These are phyloP conservation scores for Amniculicola lignicola DNA, from an alignment of 495 filamentous ascomycete species.

Conservation along the genomic window DNA sequence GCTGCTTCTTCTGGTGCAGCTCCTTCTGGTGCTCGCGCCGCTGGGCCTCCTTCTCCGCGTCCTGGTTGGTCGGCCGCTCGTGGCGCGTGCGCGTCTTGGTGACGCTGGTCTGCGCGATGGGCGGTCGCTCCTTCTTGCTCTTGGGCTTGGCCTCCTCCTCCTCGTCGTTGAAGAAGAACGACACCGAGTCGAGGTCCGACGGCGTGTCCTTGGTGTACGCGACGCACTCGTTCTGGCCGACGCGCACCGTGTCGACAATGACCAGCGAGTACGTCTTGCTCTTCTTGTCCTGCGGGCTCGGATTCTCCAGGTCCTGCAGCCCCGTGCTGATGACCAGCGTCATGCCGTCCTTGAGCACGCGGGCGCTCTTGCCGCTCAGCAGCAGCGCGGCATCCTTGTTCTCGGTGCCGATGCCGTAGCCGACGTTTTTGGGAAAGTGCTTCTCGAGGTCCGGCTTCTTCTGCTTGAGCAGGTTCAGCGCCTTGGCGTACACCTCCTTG, in stretches of 20 bases:
- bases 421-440: constrained; percentile 86
- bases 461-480: constrained; percentile 66
- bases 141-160: constrained; percentile 65
- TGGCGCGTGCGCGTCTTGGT: constrained; percentile 90
- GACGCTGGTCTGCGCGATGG: constrained; percentile 84
- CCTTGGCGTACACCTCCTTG: constrained; percentile 92
- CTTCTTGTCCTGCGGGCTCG: constrained; percentile 76
- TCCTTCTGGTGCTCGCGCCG: constrained; percentile 93
- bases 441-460: constrained; percentile 94
- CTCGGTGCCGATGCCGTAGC: constrained; percentile 89
- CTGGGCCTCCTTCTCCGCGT: constrained; percentile 84
- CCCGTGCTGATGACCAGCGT: constrained; percentile 85
- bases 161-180: constrained; percentile 86
- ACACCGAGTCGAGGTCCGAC: constrained; percentile 82
- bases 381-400: constrained; percentile 74
- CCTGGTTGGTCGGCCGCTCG: constrained; percentile 77
- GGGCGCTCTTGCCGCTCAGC: constrained; percentile 77
- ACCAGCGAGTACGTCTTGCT: constrained; percentile 84
- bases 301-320: constrained; percentile 81
- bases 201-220: constrained; percentile 86
- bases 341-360: constrained; percentile 91
- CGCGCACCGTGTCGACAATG: constrained; percentile 88
- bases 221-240: constrained; percentile 65
- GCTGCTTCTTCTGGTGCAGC: constrained; percentile 80
- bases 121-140: constrained; percentile 73